Evolutionary conservation across 352 stramenopile species (phyloP), one percentile per base, ranked within the genome.

Genomic region (Globisporangium spiculum): DNA sequence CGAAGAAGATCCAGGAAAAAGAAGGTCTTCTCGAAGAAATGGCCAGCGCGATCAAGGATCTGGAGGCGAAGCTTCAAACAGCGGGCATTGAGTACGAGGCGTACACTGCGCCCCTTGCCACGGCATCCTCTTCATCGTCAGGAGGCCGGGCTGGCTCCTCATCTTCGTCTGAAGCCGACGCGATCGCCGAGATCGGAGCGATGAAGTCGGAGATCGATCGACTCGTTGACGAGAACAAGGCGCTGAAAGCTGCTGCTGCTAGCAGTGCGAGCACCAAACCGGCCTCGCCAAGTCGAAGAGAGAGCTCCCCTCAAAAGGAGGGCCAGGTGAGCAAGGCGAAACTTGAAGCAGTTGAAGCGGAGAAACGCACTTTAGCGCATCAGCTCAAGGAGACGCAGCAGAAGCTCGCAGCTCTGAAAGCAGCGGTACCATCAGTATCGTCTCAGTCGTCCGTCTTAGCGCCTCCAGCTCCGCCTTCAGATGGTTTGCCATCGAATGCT

Each of bases 161-260:
- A 12, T 20, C 67, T 14, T 66, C 62, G 8, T 55, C 55, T 0
- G 80, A 92, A 12, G 76, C 77, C 1, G 84, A 90, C 10, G 79
- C 63, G 7, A 70, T 88, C 22, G 79, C 72, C 5, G 83, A 93
- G 74, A 86, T 92, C 18, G 76, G 80, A 20, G 76, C 77, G 4
- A 90, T 94, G 77, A 91, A 92, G 68, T 69, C 80, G 1, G 84
- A 93, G 55, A 89, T 93, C 67, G 80, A 91, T 54, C 78, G 79
- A 2, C 82, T 91, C 48, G 75, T 86, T 44, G 81, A 89, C 22
- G 84, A 93, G 41, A 93, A 93, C 66, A 87, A 81, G 63, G 26
- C 66, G 20, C 70, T 94, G 0, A 77, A 78, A 44, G 57, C 70
- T 18, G 75, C 79, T 60, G 52, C 32, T 27, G 54, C 64, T 18